Evolutionary conservation across 2,329 filamentous ascomycete genomes (phyloP).

Genomic region (Aspergillus caelatus): DNA sequence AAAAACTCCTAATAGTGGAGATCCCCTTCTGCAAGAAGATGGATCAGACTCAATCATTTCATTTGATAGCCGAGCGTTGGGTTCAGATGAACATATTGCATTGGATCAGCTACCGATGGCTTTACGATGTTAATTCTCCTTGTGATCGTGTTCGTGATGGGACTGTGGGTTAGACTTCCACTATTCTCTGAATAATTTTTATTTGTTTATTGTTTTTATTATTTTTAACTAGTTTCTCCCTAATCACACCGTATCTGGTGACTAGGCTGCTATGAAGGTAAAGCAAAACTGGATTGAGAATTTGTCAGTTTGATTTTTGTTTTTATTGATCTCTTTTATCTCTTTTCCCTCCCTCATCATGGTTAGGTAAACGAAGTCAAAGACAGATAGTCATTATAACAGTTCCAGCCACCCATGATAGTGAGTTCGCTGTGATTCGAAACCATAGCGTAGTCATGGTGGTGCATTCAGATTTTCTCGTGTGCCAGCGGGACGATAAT

Average conservation of each 20-base stretch:
- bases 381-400: slow-evolving; percentile 6
- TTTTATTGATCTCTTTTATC: not conserved
- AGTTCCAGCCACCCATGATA: slow-evolving; percentile 18
- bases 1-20: not conserved
- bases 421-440: slow-evolving; percentile 22
- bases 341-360: not conserved
- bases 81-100: not conserved
- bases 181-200: not conserved
- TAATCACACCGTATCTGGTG: not conserved
- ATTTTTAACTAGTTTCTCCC: not conserved
- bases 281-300: not conserved
- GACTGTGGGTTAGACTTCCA: not conserved
- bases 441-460: slow-evolving; percentile 29
- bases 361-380: not conserved
- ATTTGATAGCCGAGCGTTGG: not conserved
- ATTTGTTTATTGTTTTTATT: not conserved
- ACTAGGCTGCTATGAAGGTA: not conserved
- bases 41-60: not conserved
- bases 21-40: not conserved
- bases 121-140: not conserved
- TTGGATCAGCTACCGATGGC: not conserved
- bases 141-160: not conserved
- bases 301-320: not conserved
- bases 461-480: slow-evolving; percentile 26
- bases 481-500: slow-evolving; percentile 39